These are phyloP conservation scores for Leccinum angustisporum DNA, from an alignment of 1,284 basidiomycete species.

Conservation along the genomic window DNA sequence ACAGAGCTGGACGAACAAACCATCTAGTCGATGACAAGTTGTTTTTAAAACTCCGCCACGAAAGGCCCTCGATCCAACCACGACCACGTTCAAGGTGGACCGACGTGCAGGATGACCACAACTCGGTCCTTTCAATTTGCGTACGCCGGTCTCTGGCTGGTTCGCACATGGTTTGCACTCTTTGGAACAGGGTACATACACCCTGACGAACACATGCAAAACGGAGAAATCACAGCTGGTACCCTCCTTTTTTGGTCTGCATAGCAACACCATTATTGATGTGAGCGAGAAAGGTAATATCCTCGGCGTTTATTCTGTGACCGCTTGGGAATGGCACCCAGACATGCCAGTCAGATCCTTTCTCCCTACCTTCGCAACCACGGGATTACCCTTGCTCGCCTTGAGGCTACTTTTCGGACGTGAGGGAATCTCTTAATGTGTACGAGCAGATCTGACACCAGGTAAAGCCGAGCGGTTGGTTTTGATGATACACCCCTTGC, in stretches of 20 bases:
- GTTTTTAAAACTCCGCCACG: slow-evolving; percentile 30
- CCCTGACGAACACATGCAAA: slow-evolving; percentile 45
- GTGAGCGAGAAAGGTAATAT: slow-evolving; percentile 26
- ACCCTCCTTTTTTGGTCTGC: slow-evolving; percentile 5
- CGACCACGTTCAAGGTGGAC: not conserved
- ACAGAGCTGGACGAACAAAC: slow-evolving; percentile 22
- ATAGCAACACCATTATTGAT: slow-evolving; percentile 11
- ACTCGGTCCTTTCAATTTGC: slow-evolving; percentile 15
- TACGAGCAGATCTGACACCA: slow-evolving; percentile 12
- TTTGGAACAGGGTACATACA: slow-evolving; percentile 41
- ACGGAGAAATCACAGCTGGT: slow-evolving; percentile 42
- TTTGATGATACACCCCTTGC: slow-evolving; percentile 16
- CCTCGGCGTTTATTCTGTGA: slow-evolving; percentile 29
- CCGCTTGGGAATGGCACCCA: slow-evolving; percentile 42
- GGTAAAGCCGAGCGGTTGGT: slow-evolving; percentile 12
- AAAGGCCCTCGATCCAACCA: not conserved
- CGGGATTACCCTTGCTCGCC: slow-evolving; percentile 34
- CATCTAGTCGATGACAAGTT: slow-evolving; percentile 22
- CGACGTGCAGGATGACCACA: slow-evolving; percentile 8
- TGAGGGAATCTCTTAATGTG: slow-evolving; percentile 20
- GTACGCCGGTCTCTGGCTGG: slow-evolving; percentile 29
- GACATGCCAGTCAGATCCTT: slow-evolving; percentile 38
- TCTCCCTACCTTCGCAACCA: slow-evolving; percentile 36
- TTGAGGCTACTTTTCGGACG: slow-evolving; percentile 22
- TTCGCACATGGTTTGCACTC: slow-evolving; percentile 36